These are phyloP conservation scores for Metschnikowia sp. DNA, from an alignment of 805 yeast species.

Conservation along the genomic window DNA sequence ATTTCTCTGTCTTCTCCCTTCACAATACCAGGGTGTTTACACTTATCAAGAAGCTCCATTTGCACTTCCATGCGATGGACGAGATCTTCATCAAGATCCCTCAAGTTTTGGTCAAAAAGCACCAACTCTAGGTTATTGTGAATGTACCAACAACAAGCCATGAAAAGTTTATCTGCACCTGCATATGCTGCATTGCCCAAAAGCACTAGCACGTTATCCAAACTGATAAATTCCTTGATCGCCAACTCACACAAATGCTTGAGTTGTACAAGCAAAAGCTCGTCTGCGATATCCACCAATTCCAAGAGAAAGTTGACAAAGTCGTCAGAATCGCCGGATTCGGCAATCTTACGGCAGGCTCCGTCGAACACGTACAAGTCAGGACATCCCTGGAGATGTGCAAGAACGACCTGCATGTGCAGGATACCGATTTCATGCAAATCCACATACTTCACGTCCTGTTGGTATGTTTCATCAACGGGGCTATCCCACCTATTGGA, in stretches of 20 bases:
- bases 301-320: slow-evolving; percentile 56
- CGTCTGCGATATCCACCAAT: slow-evolving; percentile 59
- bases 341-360: background rate
- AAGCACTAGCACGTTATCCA: slow-evolving; percentile 59
- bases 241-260: slow-evolving; percentile 60
- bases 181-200: slow-evolving; percentile 51
- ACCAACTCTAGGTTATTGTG: slow-evolving; percentile 62
- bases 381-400: slow-evolving; percentile 55
- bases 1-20: slow-evolving; percentile 18
- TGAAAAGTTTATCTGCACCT: slow-evolving; percentile 52
- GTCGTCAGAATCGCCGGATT: slow-evolving; percentile 25
- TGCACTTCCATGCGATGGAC: slow-evolving; percentile 27
- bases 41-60: slow-evolving; percentile 25
- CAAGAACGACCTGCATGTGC: slow-evolving; percentile 49
- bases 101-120: slow-evolving; percentile 43
- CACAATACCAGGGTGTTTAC: slow-evolving; percentile 23
- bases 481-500: slow-evolving; percentile 48
- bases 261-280: slow-evolving; percentile 55
- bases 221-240: slow-evolving; percentile 50
- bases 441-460: slow-evolving; percentile 27
- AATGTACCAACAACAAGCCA: slow-evolving; percentile 65
- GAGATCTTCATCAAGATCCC: slow-evolving; percentile 26
- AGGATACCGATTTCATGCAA: slow-evolving; percentile 40
- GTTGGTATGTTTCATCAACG: slow-evolving; percentile 1
- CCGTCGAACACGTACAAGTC: slow-evolving; percentile 39